These are phyloP conservation scores for Cordyceps javanica DNA, from an alignment of 2,329 filamentous ascomycete species.

Conservation along the genomic window DNA sequence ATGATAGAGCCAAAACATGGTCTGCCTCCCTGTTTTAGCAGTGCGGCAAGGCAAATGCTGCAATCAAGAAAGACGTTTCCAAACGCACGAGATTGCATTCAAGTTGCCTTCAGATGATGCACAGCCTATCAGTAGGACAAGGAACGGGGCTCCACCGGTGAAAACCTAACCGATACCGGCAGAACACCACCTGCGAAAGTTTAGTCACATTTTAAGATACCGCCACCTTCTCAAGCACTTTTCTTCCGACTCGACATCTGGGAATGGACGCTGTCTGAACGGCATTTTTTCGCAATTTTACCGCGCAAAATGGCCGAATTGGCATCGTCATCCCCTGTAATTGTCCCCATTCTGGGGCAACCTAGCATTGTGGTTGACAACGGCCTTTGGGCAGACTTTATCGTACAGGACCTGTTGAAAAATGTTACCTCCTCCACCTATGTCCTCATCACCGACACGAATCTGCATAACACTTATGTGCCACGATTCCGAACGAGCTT, in stretches of 20 bases:
- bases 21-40: too few relatives aligned
- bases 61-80: too few relatives aligned
- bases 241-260: background rate
- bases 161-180: constrained; percentile 10
- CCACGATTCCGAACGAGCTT: constrained; percentile 58
- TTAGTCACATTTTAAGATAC: constrained; percentile 3
- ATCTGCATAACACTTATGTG: constrained; percentile 75
- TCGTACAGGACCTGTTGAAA: constrained; percentile 72
- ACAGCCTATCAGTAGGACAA: too few relatives aligned
- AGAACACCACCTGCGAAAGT: background rate
- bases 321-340: constrained; percentile 36
- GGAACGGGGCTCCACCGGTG: background rate
- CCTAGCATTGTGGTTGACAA: constrained; percentile 91
- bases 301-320: constrained; percentile 15
- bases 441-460: constrained; percentile 93
- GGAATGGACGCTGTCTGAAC: constrained; percentile 6
- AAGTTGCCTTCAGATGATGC: too few relatives aligned
- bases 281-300: background rate
- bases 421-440: constrained; percentile 84
- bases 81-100: too few relatives aligned
- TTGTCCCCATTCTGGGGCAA: constrained; percentile 77
- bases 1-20: too few relatives aligned
- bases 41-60: too few relatives aligned
- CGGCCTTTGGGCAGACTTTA: constrained; percentile 77
- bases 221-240: background rate